Conservation (phyloP, 1,284 basidiomycete genomes). For the Tilletia walkeri region DNA sequence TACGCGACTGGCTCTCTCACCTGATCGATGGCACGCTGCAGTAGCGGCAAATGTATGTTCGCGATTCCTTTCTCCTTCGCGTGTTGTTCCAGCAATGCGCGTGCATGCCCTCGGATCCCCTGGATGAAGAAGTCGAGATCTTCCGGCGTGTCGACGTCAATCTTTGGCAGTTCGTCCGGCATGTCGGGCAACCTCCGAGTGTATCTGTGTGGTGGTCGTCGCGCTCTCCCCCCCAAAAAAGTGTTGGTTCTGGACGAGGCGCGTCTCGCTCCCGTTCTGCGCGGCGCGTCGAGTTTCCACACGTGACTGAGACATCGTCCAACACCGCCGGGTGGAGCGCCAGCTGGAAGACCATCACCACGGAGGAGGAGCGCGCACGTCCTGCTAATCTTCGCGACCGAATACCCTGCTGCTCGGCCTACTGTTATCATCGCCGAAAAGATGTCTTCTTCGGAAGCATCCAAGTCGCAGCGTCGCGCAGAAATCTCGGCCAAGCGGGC, state of each 20-base stretch:
- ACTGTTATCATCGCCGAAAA: not conserved
- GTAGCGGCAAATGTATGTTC: not conserved
- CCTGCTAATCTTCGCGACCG: too few relatives aligned
- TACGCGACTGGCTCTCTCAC: not conserved
- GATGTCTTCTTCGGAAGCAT: not conserved
- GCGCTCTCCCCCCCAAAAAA: not conserved
- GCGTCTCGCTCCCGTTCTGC: not conserved
- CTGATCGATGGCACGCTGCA: constrained; percentile 13
- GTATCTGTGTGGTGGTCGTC: not conserved
- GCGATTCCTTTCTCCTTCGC: constrained; percentile 2
- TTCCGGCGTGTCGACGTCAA: constrained; percentile 19
- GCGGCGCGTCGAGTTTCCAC: not conserved
- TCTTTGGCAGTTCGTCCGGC: constrained; percentile 21
- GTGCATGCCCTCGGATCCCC: constrained; percentile 18
- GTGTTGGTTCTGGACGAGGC: not conserved
- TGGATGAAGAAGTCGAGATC: constrained; percentile 19
- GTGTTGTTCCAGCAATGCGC: not conserved
- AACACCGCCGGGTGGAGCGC: too few relatives aligned
- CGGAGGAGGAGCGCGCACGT: too few relatives aligned
- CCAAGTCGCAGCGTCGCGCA: constrained; percentile 62
- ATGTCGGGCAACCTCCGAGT: not conserved
- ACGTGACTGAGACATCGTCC: too few relatives aligned
- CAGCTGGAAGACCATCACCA: too few relatives aligned
- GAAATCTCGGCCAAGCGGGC: constrained; percentile 89
- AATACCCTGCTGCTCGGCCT: too few relatives aligned